Conservation (phyloP, 2,329 filamentous ascomycete genomes). For the Malbranchea cinnamomea region DNA sequence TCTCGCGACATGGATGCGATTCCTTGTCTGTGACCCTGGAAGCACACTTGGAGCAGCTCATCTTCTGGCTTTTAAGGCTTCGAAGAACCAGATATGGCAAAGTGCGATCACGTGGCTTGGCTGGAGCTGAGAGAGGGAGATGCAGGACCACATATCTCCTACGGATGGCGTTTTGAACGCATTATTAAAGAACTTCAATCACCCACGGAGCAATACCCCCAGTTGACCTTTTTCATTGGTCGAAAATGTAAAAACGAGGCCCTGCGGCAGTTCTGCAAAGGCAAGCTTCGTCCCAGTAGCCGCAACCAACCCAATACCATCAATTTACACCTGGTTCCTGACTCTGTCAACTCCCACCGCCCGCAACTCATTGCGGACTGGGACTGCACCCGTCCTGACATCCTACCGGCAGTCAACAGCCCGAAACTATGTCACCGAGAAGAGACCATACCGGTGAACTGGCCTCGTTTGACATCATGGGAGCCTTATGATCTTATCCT, state of each 20-base stretch:
- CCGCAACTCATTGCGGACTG: slow-evolving; percentile 2
- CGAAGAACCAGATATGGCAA: not conserved
- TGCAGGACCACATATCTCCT: not conserved
- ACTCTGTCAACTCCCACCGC: not conserved
- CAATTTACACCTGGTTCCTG: not conserved
- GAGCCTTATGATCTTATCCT: slow-evolving; percentile 5
- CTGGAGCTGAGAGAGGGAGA: slow-evolving; percentile 2
- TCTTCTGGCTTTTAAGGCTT: too few species aligned
- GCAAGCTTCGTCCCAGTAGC: not conserved
- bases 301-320: not conserved
- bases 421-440: not conserved
- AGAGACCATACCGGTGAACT: not conserved
- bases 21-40: too few species aligned
- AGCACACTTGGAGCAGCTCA: too few species aligned
- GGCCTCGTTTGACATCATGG: not conserved
- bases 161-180: not conserved
- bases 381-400: not conserved
- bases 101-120: slow-evolving; percentile 2
- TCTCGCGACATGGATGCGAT: too few species aligned
- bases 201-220: slow-evolving; percentile 1
- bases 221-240: slow-evolving; percentile 2
- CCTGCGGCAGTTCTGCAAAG: not conserved
- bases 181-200: not conserved
- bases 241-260: not conserved
- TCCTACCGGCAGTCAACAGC: not conserved